Conservation (phyloP, 768 basidiomycete genomes). For the Phanerodontia chrysosporium region DNA sequence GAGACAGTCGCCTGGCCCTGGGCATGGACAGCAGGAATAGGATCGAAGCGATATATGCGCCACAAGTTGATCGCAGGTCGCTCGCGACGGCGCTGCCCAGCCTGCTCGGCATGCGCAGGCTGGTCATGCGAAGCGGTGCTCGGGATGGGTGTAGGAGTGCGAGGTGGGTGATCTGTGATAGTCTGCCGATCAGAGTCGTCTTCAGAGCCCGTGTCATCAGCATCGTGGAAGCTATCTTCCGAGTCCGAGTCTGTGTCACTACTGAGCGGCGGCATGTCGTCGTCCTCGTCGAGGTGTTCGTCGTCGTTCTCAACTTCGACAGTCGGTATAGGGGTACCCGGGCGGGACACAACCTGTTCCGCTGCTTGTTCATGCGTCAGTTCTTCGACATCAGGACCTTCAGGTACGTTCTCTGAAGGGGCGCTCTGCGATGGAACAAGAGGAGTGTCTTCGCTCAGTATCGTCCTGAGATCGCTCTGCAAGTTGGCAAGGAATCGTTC, state of each 20-base stretch:
- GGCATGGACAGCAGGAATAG: constrained; percentile 40
- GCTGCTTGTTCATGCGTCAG: not conserved
- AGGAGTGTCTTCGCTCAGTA: constrained; percentile 41
- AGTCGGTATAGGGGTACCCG: not conserved
- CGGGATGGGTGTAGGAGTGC: constrained; percentile 24
- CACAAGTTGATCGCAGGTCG: constrained; percentile 69
- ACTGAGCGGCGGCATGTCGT: constrained; percentile 29
- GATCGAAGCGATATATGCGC: constrained; percentile 78
- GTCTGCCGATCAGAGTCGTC: not conserved
- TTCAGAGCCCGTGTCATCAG: constrained; percentile 13
- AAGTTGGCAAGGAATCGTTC: constrained; percentile 78
- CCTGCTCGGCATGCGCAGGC: not conserved
- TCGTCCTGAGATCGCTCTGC: constrained; percentile 65
- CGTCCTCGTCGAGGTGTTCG: constrained; percentile 14
- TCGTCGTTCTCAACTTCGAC: constrained; percentile 6
- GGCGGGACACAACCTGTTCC: not conserved
- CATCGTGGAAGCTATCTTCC: constrained; percentile 19
- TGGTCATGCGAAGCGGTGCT: not conserved
- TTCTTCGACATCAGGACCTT: not conserved
- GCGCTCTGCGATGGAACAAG: not conserved
- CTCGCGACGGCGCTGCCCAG: constrained; percentile 30
- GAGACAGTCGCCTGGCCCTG: constrained; percentile 17
- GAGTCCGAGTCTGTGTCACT: constrained; percentile 31
- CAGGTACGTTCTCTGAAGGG: not conserved
- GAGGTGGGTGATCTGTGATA: not conserved